Conservation (phyloP, 345 rosid species). For the Erysimum cheiranthoides region DNA sequence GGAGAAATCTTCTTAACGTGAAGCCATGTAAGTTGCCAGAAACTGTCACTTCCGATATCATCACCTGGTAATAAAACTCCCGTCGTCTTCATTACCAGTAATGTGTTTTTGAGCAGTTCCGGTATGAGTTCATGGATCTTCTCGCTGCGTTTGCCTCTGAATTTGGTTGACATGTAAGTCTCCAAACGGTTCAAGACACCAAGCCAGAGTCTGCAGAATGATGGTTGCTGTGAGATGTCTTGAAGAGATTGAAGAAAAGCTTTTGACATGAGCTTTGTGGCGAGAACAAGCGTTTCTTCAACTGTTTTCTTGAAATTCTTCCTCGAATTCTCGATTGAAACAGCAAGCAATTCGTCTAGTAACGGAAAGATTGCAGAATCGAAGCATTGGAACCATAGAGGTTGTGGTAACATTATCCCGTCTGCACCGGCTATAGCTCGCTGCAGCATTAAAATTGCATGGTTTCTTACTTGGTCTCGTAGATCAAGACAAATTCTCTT, state of each 20-base stretch:
- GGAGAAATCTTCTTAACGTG: constrained; percentile 68
- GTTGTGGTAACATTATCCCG: constrained; percentile 54
- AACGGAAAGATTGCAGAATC: constrained; percentile 62
- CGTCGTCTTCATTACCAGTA: constrained; percentile 70
- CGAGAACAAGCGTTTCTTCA: constrained; percentile 67
- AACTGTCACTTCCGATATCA: constrained; percentile 68
- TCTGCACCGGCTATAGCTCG: constrained; percentile 58
- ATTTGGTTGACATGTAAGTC: constrained; percentile 60
- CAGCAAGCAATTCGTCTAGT: constrained; percentile 59
- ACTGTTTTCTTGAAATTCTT: constrained; percentile 57
- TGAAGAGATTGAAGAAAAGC: constrained; percentile 63
- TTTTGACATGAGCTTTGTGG: constrained; percentile 66
- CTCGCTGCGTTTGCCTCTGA: constrained; percentile 65
- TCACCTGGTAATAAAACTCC: constrained; percentile 62
- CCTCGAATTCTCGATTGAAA: constrained; percentile 50
- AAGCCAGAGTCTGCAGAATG: constrained; percentile 73
- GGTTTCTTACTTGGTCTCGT: constrained; percentile 77
- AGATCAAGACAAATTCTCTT: constrained; percentile 63
- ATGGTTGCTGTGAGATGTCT: constrained; percentile 62
- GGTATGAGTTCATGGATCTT: constrained; percentile 64
- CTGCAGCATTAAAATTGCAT: constrained; percentile 61
- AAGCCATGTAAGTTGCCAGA: constrained; percentile 79
- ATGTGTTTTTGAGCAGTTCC: constrained; percentile 71
- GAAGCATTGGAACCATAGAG: constrained; percentile 73
- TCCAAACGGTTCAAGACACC: constrained; percentile 69